Percentiles rank a stretch among this genome's conserved stretches.
phyloP scores from a whole-genome alignment of 345 rosid species.

The Kandelia obovata region DNA sequence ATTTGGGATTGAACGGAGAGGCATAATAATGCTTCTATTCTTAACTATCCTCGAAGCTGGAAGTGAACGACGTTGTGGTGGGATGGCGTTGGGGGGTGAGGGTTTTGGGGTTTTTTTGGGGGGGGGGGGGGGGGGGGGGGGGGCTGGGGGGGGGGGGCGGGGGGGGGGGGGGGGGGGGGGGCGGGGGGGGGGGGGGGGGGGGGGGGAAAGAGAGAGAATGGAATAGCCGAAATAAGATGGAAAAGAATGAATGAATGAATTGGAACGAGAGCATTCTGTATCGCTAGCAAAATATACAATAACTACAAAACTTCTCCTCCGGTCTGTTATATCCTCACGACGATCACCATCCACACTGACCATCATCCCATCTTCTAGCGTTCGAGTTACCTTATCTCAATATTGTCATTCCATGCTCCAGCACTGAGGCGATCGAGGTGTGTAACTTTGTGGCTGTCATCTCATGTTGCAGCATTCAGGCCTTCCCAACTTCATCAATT shows the following conservation, averaged over 20 bases:
- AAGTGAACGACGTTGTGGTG: too few species aligned
- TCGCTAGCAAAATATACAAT: constrained; percentile 8
- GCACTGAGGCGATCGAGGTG: not conserved
- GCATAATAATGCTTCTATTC: too few species aligned
- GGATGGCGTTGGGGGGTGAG: too few species aligned
- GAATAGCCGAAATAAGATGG: not conserved
- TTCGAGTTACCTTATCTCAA: not conserved
- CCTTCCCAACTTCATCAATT: constrained; percentile 43
- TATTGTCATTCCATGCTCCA: not conserved
- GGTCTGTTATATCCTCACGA: not conserved
- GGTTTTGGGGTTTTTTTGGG: too few species aligned
- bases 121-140: too few species aligned
- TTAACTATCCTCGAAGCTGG: too few species aligned
- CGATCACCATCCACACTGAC: not conserved
- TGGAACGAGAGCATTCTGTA: not conserved
- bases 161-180: too few species aligned
- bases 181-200: too few species aligned
- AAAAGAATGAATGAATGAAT: not conserved
- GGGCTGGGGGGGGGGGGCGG: rapidly evolving
- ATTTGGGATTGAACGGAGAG: too few species aligned
- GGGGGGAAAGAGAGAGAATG: not conserved
- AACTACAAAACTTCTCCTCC: constrained; percentile 16
- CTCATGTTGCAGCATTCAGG: constrained; percentile 91
- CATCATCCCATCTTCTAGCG: not conserved
- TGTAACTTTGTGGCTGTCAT: constrained; percentile 23